phyloP scores from a whole-genome alignment of 306 rosid species.

The Vigna reflexopilosa region DNA sequence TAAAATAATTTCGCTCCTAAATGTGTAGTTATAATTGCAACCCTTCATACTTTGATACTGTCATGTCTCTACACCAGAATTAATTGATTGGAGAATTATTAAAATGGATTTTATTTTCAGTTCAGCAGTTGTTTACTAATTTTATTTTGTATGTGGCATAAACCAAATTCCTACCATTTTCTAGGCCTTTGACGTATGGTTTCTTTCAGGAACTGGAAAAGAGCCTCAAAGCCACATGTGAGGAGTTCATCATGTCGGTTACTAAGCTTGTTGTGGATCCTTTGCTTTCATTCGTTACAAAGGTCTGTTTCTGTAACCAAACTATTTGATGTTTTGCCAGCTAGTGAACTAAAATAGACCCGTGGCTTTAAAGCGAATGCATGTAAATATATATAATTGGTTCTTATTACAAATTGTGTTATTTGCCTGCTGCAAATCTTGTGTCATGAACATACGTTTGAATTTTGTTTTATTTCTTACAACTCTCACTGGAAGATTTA shows the following conservation, averaged over 20 bases:
- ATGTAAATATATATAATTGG: slow-evolving; percentile 24
- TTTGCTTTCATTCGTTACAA: slow-evolving; percentile 96
- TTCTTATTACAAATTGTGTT: slow-evolving; percentile 1
- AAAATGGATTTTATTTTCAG: slow-evolving; percentile 18
- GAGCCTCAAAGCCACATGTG: slow-evolving; percentile 94
- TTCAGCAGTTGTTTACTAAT: neutral
- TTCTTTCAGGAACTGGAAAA: slow-evolving; percentile 90
- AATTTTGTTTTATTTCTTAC: slow-evolving; percentile 30
- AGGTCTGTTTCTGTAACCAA: slow-evolving; percentile 62
- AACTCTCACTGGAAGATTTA: slow-evolving; percentile 28
- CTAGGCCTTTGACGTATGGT: slow-evolving; percentile 31
- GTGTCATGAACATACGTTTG: slow-evolving; percentile 2
- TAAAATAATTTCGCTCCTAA: neutral
- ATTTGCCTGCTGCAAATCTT: slow-evolving; percentile 1
- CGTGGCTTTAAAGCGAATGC: slow-evolving; percentile 23
- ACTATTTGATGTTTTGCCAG: slow-evolving; percentile 27
- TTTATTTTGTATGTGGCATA: slow-evolving; percentile 24
- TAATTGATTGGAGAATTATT: slow-evolving; percentile 18
- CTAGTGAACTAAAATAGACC: slow-evolving; percentile 36
- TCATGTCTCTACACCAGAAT: neutral
- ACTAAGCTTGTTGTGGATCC: slow-evolving; percentile 99
- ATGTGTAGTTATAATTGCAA: neutral
- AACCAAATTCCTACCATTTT: slow-evolving; percentile 20
- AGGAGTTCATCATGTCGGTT: slow-evolving; percentile 96
- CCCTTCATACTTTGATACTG: neutral